These are phyloP conservation scores for Polyplosphaeria fusca DNA, from an alignment of 495 filamentous ascomycete genomes.

Conservation along the genomic window DNA sequence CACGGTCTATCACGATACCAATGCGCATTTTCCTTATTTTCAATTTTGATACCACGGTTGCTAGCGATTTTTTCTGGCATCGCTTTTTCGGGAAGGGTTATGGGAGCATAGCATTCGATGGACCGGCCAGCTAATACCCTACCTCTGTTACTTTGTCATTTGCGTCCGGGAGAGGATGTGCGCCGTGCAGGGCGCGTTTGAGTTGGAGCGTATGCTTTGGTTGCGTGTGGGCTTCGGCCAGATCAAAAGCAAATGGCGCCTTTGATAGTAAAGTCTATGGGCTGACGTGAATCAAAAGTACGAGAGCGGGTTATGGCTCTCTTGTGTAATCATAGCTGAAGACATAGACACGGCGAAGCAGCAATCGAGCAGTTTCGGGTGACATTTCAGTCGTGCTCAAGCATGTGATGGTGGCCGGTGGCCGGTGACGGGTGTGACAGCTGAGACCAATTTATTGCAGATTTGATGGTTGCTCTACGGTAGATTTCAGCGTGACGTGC, in stretches of 20 bases:
- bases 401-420: too few species aligned
- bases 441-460: too few species aligned
- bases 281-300: too few species aligned
- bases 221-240: not conserved
- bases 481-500: too few species aligned
- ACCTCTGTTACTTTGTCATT: not conserved
- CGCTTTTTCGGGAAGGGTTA: not conserved
- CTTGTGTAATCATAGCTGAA: not conserved
- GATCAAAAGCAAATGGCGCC: not conserved
- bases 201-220: not conserved
- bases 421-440: too few species aligned
- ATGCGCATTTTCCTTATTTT: slow-evolving; percentile 20
- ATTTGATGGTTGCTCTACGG: too few species aligned
- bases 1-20: slow-evolving; percentile 21
- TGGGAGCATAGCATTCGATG: not conserved
- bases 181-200: too few species aligned
- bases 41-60: slow-evolving; percentile 33
- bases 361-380: too few species aligned
- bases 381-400: too few species aligned
- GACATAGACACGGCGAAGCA: too few species aligned
- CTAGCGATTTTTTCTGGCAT: slow-evolving; percentile 10
- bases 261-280: too few species aligned
- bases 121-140: slow-evolving; percentile 9
- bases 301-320: not conserved
- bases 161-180: not conserved